Evolutionary conservation across 2,329 filamentous ascomycete genomes (phyloP), one percentile per base, ranked within the genome.

Genomic region (Thermoascus crustaceus): DNA sequence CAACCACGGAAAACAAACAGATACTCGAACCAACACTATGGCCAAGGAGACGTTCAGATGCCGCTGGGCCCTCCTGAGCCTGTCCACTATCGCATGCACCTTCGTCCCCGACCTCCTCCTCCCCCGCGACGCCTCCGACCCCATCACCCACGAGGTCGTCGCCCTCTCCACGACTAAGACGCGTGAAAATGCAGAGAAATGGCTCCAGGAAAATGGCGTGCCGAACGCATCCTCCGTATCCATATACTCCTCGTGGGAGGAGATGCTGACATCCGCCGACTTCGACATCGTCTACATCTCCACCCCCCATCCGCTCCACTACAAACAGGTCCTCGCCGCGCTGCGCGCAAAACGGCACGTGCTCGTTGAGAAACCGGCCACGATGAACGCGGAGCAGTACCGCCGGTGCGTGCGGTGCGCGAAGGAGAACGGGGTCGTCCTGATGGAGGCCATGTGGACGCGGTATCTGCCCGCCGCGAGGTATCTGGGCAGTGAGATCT

Each of bases 401-500:
- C 30, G 18, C 22, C 9, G 34, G n/a, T n/a, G n/a, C n/a, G n/a
- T n/a, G n/a, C n/a, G n/a, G n/a, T n/a, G n/a, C n/a, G n/a, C n/a
- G n/a, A n/a, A n/a, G n/a, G n/a, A 50, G 22, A 20, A 42, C 26
- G 35, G 37, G 22, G 46, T 53, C 21, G 47, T 54, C 16, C 30
- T 54, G 19, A 54, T 54, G 50, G 50, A 54, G 40, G 50, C 50
- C 8, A 52, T 54, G 47, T 54, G 50, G 50, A 54, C 50, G 17
- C 38, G 46, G 10, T 50, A 53, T 39, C 41, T 54, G 4, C 51
- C 50, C 34, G 45, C 47, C n/a, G 47, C 48, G 9, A 32, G 32
- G 26, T 48, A 53, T 35, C 37, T 54, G 16, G 44, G 39, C 25
- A 35, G 72, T 73, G 49, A 68, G 74, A 52, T 69, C 81, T 52